These are phyloP conservation scores for Malassezia japonica DNA, from an alignment of 1,284 basidiomycete genomes.

Conservation along the genomic window DNA sequence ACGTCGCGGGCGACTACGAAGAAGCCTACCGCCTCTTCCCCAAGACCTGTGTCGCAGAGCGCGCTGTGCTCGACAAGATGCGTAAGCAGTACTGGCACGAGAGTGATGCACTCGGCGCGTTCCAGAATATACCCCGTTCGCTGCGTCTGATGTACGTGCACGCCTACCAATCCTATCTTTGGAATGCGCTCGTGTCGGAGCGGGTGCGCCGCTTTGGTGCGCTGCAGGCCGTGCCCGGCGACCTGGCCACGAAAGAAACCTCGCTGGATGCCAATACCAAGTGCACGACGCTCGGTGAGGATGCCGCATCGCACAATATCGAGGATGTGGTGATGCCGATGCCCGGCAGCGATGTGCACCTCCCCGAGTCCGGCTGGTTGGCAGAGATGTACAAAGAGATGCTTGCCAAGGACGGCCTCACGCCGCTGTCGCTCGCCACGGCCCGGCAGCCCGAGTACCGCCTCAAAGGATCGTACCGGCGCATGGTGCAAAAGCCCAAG, in stretches of 20 bases:
- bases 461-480: slow-evolving; percentile 82
- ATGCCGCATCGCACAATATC: slow-evolving; percentile 65
- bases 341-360: slow-evolving; percentile 81
- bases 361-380: slow-evolving; percentile 65
- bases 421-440: slow-evolving; percentile 64
- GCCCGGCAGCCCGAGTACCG: slow-evolving; percentile 67
- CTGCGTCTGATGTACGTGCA: slow-evolving; percentile 95
- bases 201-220: slow-evolving; percentile 59
- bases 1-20: slow-evolving; percentile 20
- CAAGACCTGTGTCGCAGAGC: slow-evolving; percentile 77
- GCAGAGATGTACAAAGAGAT: slow-evolving; percentile 73
- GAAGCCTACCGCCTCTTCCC: slow-evolving; percentile 78
- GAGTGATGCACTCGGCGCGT: slow-evolving; percentile 25
- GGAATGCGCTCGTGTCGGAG: slow-evolving; percentile 76
- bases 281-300: slow-evolving; percentile 52
- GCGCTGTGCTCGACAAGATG: slow-evolving; percentile 79
- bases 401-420: slow-evolving; percentile 71
- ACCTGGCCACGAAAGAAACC: slow-evolving; percentile 48
- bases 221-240: slow-evolving; percentile 60
- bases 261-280: neutral
- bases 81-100: slow-evolving; percentile 49
- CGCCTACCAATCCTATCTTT: slow-evolving; percentile 96
- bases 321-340: slow-evolving; percentile 92
- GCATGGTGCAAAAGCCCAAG: slow-evolving; percentile 73
- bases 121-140: slow-evolving; percentile 52